Conservation (phyloP, 305 asterid genomes). For the Coffea humblotiana region DNA sequence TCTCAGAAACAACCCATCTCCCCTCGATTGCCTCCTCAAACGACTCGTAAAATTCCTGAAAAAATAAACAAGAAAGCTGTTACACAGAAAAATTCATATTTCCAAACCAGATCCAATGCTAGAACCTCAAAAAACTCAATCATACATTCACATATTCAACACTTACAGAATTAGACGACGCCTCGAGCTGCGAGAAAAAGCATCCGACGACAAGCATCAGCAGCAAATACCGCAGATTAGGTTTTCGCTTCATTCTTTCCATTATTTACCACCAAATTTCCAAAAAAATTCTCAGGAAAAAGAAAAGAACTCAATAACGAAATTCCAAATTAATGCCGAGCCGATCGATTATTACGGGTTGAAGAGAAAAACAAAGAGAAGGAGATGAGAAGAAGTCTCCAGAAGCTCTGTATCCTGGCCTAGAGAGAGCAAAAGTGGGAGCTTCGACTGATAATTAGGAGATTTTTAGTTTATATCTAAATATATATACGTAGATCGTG, state of each 20-base stretch:
- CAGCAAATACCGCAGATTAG: slow-evolving; percentile 46
- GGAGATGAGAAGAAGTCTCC: slow-evolving; percentile 15
- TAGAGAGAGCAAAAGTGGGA: not conserved
- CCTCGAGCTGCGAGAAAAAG: slow-evolving; percentile 61
- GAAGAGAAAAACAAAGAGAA: not conserved
- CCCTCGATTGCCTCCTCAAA: slow-evolving; percentile 80
- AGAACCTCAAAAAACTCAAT: not conserved
- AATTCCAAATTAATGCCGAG: not conserved
- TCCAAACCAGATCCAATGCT: not conserved
- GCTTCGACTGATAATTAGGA: not conserved
- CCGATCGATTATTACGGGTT: slow-evolving; percentile 1
- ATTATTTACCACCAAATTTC: slow-evolving; percentile 15
- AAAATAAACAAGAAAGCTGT: not conserved
- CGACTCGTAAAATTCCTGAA: slow-evolving; percentile 70
- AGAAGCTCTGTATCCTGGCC: slow-evolving; percentile 5
- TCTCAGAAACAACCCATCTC: slow-evolving; percentile 71
- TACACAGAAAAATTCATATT: not conserved
- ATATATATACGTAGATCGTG: slow-evolving; percentile 4
- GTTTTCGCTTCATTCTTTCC: slow-evolving; percentile 55
- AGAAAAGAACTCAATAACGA: not conserved
- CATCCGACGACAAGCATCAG: slow-evolving; percentile 46
- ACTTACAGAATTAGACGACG: slow-evolving; percentile 66
- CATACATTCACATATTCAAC: not conserved
- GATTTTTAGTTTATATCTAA: not conserved
- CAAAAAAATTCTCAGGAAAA: not conserved